Conservation (phyloP, 805 yeast genomes). For the Candida multigemmis region DNA sequence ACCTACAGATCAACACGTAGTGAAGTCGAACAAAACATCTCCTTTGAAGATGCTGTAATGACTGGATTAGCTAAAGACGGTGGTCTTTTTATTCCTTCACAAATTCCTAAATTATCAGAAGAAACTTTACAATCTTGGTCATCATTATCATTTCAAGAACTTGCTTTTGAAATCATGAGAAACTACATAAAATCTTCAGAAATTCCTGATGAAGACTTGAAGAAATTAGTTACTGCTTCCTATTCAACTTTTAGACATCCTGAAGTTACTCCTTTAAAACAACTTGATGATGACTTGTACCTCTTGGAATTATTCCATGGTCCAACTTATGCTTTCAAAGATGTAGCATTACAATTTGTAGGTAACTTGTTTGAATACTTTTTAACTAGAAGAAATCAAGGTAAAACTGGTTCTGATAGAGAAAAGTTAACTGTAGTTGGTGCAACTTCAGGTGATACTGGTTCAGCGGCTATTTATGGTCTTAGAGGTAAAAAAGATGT, state of each 20-base stretch:
- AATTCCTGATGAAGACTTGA: slow-evolving; percentile 63
- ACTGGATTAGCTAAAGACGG: slow-evolving; percentile 96
- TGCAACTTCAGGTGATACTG: slow-evolving; percentile 98
- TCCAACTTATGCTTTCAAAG: slow-evolving; percentile 98
- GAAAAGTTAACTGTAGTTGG: slow-evolving; percentile 93
- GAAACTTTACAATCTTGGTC: slow-evolving; percentile 61
- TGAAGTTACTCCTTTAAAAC: slow-evolving; percentile 80
- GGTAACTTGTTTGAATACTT: slow-evolving; percentile 96
- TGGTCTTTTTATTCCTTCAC: slow-evolving; percentile 85
- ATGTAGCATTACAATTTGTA: slow-evolving; percentile 95
- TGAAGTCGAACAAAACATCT: slow-evolving; percentile 35
- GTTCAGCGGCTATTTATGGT: slow-evolving; percentile 98
- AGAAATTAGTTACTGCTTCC: slow-evolving; percentile 53
- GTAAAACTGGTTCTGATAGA: slow-evolving; percentile 44
- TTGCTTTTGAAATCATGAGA: slow-evolving; percentile 82
- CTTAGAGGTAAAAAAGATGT: slow-evolving; percentile 95
- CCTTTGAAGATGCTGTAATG: slow-evolving; percentile 77
- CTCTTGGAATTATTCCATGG: slow-evolving; percentile 95
- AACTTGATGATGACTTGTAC: slow-evolving; percentile 55
- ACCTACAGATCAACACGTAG: slow-evolving; percentile 79
- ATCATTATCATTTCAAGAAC: slow-evolving; percentile 67
- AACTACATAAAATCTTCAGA: slow-evolving; percentile 66
- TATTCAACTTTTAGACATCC: slow-evolving; percentile 85
- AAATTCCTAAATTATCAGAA: slow-evolving; percentile 58
- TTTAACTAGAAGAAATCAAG: slow-evolving; percentile 62